Evolutionary conservation across 495 filamentous ascomycete genomes (phyloP), one percentile per base, ranked within the genome.

Genomic region (Hyaloscypha hepaticicola): DNA sequence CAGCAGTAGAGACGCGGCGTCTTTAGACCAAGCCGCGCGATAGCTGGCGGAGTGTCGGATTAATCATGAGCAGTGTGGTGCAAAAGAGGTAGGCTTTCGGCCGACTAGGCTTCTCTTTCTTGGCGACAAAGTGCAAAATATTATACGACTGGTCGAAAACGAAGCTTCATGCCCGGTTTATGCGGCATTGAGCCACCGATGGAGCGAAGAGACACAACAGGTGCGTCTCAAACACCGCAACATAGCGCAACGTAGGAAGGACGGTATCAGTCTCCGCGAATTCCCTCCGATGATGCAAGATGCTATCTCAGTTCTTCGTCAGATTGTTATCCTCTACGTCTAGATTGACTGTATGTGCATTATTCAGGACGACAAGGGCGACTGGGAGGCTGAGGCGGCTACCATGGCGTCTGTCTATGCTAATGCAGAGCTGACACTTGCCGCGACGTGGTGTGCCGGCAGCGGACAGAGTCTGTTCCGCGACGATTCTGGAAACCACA

Each of bases 321-420:
- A 22, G 27, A 29, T 71, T 3, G 60, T 33, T 0, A 63, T 63
- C n/a, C 48, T 22, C 6, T 70, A 70, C 29, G 19, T 71, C 22
- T 71, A 63, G 69, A 70, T 71, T 22, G 69, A 71, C 28, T 45
- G 57, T 24, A 59, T 71, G 22, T 71, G 68, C 50, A 71, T 71
- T 28, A 61, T 71, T 19, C 69, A 71, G 53, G 69, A 71, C 49
- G 63, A 65, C 11, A 27, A 14, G 8, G 67, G 66, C 19, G 68
- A 71, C 51, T 69, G 68, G 68, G 19, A n/a, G 41, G 26, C 27
- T 38, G 69, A 71, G 25, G 34, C 63, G 51, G 53, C 38, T 11
- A 45, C 38, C 21, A 71, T 71, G 69, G 45, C 63, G 16, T 59
- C 25, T 3, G 28, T 64, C 12, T 64, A 64, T 21, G 22, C 51